Percentiles rank a stretch among this genome's conserved stretches.
Evolutionary conservation across 2,329 filamentous ascomycete genomes (phyloP).

Genomic region (Harringtonia aguacate): DNA sequence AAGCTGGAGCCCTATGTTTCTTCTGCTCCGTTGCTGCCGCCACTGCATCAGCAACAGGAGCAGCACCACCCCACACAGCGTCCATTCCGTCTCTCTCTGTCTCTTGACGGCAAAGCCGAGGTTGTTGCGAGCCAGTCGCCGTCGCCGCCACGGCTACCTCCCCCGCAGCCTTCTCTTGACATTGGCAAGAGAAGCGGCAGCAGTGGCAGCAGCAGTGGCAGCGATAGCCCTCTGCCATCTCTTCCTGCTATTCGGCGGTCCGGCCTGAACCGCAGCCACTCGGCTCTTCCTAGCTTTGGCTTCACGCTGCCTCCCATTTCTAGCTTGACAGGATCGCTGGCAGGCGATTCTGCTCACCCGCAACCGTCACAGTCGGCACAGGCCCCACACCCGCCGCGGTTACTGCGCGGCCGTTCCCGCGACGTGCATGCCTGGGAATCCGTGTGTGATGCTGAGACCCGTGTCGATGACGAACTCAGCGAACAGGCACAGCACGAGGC

Average conservation of each 20-base stretch:
- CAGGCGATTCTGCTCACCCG: slow-evolving; percentile 2
- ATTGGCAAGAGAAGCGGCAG: slow-evolving; percentile 2
- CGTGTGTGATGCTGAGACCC: slow-evolving; percentile 70
- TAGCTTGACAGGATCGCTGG: slow-evolving; percentile 32
- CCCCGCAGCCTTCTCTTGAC: slow-evolving; percentile 16
- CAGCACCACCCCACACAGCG: slow-evolving; percentile 19
- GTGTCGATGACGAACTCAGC: slow-evolving; percentile 59
- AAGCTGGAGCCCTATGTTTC: slow-evolving; percentile 36
- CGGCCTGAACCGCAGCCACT: slow-evolving; percentile 59
- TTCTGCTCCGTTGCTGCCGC: slow-evolving; percentile 16
- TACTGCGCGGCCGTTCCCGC: slow-evolving; percentile 64
- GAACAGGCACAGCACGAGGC: slow-evolving; percentile 73
- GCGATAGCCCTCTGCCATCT: slow-evolving; percentile 26
- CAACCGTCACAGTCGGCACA: slow-evolving; percentile 7
- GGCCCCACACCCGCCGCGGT: slow-evolving; percentile 27
- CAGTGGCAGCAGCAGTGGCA: slow-evolving; percentile 18
- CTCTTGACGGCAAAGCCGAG: slow-evolving; percentile 83
- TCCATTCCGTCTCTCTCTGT: slow-evolving; percentile 66
- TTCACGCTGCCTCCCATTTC: slow-evolving; percentile 48
- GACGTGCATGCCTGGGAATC: slow-evolving; percentile 89
- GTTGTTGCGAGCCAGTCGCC: slow-evolving; percentile 59
- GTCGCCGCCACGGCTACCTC: slow-evolving; percentile 56
- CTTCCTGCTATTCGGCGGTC: slow-evolving; percentile 37
- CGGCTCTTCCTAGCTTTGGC: slow-evolving; percentile 47
- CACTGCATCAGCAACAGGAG: slow-evolving; percentile 15